Percentiles rank a stretch among this genome's conserved stretches.
Evolutionary conservation across 2,329 filamentous ascomycete genomes (phyloP).

Genomic region (Talaromyces sp.): DNA sequence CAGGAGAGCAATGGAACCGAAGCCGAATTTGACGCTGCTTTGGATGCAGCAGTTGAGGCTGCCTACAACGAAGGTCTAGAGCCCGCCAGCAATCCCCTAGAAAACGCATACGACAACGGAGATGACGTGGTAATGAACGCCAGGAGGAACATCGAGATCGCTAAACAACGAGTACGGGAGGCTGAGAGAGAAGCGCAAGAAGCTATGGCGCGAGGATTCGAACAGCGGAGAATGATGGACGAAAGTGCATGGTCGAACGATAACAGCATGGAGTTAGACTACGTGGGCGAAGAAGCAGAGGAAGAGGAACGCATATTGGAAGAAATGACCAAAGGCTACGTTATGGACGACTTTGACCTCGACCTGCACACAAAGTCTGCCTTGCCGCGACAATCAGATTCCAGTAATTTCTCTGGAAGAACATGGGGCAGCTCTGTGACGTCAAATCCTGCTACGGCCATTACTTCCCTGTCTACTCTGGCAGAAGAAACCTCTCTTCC

Average conservation of each 20-base stretch:
- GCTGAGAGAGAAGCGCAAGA: constrained; percentile 64
- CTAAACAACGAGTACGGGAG: constrained; percentile 68
- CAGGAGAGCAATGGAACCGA: constrained; percentile 67
- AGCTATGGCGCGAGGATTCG: constrained; percentile 54
- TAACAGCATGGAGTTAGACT: constrained; percentile 33
- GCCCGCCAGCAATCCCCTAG: constrained; percentile 44
- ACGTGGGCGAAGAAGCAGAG: constrained; percentile 59
- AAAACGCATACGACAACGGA: constrained; percentile 16
- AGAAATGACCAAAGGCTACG: constrained; percentile 79
- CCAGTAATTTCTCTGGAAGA: constrained; percentile 68
- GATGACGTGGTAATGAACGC: constrained; percentile 42
- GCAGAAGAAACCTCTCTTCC: constrained; percentile 52
- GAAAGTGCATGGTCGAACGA: constrained; percentile 17
- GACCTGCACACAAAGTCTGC: constrained; percentile 61
- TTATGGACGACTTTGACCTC: constrained; percentile 76
- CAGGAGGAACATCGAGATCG: constrained; percentile 63
- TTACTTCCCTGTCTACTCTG: constrained; percentile 65
- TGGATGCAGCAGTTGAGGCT: constrained; percentile 92
- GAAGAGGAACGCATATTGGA: constrained; percentile 74
- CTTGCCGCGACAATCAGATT: constrained; percentile 72
- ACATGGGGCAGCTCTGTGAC: constrained; percentile 76
- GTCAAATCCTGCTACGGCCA: constrained; percentile 64
- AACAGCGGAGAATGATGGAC: constrained; percentile 42
- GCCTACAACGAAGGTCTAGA: constrained; percentile 92
- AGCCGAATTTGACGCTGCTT: constrained; percentile 85